Base-by-base conservation (phyloP, 2,329 filamentous ascomycete species). In the Phaeosphaeria sp. region DNA sequence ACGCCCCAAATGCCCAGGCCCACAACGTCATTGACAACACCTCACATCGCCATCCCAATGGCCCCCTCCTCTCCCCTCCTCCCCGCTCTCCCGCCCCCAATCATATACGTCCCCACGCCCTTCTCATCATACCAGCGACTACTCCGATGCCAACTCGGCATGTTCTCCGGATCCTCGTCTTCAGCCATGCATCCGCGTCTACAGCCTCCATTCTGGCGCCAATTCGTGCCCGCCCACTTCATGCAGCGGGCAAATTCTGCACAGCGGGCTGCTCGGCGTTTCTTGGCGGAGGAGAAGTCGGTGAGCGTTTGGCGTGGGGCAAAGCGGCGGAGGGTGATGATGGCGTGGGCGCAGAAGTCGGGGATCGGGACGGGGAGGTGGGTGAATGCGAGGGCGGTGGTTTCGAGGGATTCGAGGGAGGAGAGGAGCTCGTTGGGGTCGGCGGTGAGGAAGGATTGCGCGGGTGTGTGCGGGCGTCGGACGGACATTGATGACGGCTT, bases 61-160 rank as follows among this genome's bases (percentile, higher is more conserved):
- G 36, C 15, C 2, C 36, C 36, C 15, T 39, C 36, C n/a, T 39
- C 36, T 15, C n/a, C 36, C 15, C 17, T 55, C 15, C 51, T 56
- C 40, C 56, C 57, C 24, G 63, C 59, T 22, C 61, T 57, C 1
- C 71, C 68, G 11, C 67, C 68, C 25, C 71, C 70, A 15, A 74
- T 63, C 68, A 73, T 74, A 48, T 67, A 69, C 21, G 71, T 73
- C 17, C 71, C 69, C 40, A 56, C 64, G 6, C 68, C 66, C 33
- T 54, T 64, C 30, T 68, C 65, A 33, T 71, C 71, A 53, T 74
- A 76, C 65, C 71, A 71, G 46, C 68, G 56, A 63, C 67, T 71
- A 45, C 64, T 69, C 30, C 68, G 63, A 61, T 76, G 73, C 72
- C 73, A 76, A 53, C 68, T 68, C n/a, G 73, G 72, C n/a, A 75